A percentile compares a stretch with the other conserved stretches of the same genome.
Evolutionary conservation across 768 basidiomycete species (phyloP).

Genomic region (Russula abietina): DNA sequence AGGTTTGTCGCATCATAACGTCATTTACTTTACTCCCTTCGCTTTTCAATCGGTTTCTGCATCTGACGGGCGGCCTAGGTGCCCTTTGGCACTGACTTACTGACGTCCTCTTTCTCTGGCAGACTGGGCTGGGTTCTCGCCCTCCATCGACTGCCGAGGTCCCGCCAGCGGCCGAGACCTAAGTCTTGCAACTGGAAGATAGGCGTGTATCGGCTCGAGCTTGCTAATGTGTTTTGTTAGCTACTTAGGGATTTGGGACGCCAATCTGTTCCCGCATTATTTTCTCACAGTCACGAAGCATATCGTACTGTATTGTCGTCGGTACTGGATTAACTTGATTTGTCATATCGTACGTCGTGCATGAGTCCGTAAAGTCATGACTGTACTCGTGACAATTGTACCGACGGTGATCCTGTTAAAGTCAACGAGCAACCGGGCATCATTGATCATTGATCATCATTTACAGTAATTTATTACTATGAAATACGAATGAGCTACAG

Average conservation of each 20-base stretch:
- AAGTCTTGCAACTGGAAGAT: background rate
- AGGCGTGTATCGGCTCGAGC: background rate
- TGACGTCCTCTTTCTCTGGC: background rate
- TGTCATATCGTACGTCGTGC: too few relatives aligned
- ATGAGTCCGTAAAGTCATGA: too few relatives aligned
- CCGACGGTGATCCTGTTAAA: too few relatives aligned
- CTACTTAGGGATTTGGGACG: too few relatives aligned
- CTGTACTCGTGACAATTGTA: too few relatives aligned
- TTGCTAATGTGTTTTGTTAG: background rate
- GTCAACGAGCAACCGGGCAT: too few relatives aligned
- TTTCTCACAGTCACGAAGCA: background rate
- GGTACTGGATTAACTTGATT: too few relatives aligned
- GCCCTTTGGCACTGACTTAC: background rate
- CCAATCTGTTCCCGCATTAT: too few relatives aligned
- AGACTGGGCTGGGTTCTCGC: conserved; percentile 18
- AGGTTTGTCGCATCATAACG: conserved; percentile 1
- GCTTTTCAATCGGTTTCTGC: background rate
- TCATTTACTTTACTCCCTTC: background rate
- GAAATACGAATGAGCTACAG: too few relatives aligned
- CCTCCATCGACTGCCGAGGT: conserved; percentile 16
- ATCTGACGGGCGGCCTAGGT: too few relatives aligned
- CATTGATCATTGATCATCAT: too few relatives aligned
- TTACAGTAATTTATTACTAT: too few relatives aligned
- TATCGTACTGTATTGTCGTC: background rate
- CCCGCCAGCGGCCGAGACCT: background rate